Evolutionary conservation across 2,329 filamentous ascomycete species (phyloP).

Genomic region (Aspergillus felis): DNA sequence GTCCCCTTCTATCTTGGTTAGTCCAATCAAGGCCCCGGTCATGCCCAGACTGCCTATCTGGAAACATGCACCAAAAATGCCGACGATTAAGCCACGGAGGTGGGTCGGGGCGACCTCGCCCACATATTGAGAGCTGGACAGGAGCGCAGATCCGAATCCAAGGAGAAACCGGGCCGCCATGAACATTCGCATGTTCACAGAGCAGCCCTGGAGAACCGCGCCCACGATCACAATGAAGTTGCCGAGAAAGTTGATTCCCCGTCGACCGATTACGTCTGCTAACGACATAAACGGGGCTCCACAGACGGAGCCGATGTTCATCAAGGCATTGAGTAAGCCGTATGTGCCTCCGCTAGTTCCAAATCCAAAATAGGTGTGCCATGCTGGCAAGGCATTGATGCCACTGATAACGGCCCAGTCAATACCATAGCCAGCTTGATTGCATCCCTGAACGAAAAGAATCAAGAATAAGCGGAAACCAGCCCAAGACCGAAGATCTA

Average conservation of each 20-base stretch:
- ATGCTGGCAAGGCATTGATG: slow-evolving; percentile 42
- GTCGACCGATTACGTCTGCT: slow-evolving; percentile 50
- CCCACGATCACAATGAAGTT: slow-evolving; percentile 46
- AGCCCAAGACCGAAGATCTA: slow-evolving; percentile 40
- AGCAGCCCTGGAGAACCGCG: slow-evolving; percentile 37
- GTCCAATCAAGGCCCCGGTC: slow-evolving; percentile 42
- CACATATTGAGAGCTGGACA: slow-evolving; percentile 39
- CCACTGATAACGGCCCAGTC: slow-evolving; percentile 50
- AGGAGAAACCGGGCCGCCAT: slow-evolving; percentile 39
- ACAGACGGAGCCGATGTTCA: slow-evolving; percentile 46
- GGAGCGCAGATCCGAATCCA: slow-evolving; percentile 35
- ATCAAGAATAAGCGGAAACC: slow-evolving; percentile 41
- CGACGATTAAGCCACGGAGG: slow-evolving; percentile 44
- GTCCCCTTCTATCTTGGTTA: slow-evolving; percentile 36
- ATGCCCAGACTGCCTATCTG: slow-evolving; percentile 44
- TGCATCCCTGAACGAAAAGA: slow-evolving; percentile 47
- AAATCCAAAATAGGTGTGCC: slow-evolving; percentile 46
- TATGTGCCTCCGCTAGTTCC: slow-evolving; percentile 38
- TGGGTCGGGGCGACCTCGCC: slow-evolving; percentile 33
- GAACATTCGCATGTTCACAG: slow-evolving; percentile 28
- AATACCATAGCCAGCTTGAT: slow-evolving; percentile 47
- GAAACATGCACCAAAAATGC: slow-evolving; percentile 47
- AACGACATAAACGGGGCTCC: slow-evolving; percentile 50
- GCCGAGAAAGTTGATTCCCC: slow-evolving; percentile 47
- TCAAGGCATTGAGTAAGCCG: slow-evolving; percentile 46